A percentile compares a stretch with the other conserved stretches of the same genome.
Evolutionary conservation across 371 early-diverging fungal species (phyloP).

Genomic region (Circinella minor): DNA sequence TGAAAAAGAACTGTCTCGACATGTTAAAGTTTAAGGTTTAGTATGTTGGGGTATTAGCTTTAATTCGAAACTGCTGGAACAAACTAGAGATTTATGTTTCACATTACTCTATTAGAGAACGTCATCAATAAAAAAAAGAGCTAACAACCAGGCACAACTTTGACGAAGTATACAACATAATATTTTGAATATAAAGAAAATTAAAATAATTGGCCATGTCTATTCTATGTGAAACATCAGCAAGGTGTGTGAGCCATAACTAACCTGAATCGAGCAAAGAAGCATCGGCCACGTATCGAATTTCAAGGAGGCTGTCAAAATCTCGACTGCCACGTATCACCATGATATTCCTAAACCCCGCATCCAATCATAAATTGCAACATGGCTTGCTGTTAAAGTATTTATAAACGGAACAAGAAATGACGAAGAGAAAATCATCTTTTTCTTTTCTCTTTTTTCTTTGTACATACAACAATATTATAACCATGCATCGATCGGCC

Average conservation of each 20-base stretch:
- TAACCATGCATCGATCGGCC: constrained; percentile 48
- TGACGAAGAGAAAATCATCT: background rate
- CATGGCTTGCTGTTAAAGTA: constrained; percentile 31
- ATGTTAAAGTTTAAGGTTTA: too few relatives aligned
- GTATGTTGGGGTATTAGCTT: too few relatives aligned
- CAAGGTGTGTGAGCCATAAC: background rate
- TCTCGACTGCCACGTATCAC: constrained; percentile 12
- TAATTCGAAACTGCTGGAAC: too few relatives aligned
- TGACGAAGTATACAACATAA: too few relatives aligned
- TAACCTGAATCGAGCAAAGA: background rate
- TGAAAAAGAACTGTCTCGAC: too few relatives aligned
- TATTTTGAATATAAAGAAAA: too few relatives aligned
- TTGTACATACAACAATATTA: constrained; percentile 14
- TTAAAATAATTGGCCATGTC: background rate
- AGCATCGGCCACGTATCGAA: background rate
- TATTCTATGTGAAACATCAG: background rate
- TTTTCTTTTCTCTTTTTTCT: constrained; percentile 30
- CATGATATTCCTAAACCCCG: constrained; percentile 12
- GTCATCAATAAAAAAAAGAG: too few relatives aligned
- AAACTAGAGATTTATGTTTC: too few relatives aligned
- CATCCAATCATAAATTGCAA: constrained; percentile 46
- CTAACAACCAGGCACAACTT: too few relatives aligned
- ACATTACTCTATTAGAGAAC: too few relatives aligned
- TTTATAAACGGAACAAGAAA: constrained; percentile 21
- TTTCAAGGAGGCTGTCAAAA: constrained; percentile 8